Conservation (phyloP, 2,329 filamentous ascomycete species). For the Tolypocladium ovalisporum region DNA sequence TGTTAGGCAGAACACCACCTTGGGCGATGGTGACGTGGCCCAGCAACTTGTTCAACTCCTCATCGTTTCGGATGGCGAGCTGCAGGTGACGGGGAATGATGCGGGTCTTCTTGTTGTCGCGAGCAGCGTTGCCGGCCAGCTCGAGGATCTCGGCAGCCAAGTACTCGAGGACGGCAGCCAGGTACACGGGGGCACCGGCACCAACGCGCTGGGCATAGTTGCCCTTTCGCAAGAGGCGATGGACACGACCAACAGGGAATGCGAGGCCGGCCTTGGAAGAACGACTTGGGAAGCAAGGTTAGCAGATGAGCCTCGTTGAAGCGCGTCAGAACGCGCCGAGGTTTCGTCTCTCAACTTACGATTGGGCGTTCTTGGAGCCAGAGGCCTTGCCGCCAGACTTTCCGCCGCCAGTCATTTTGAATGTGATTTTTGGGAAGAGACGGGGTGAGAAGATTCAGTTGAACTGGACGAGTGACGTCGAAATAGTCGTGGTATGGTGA, state of each 20-base stretch:
- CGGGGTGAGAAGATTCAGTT: background rate
- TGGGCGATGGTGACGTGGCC: slow-evolving; percentile 95
- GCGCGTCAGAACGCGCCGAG: background rate
- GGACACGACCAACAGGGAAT: slow-evolving; percentile 98
- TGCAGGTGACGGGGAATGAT: slow-evolving; percentile 98
- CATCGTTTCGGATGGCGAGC: slow-evolving; percentile 98
- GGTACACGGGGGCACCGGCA: slow-evolving; percentile 95
- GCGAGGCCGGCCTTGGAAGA: slow-evolving; percentile 99
- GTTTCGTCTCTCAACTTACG: slow-evolving; percentile 58
- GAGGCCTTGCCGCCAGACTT: slow-evolving; percentile 99
- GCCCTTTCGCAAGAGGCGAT: slow-evolving; percentile 96
- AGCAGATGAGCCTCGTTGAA: background rate
- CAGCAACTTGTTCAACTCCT: slow-evolving; percentile 98
- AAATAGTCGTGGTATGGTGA: background rate
- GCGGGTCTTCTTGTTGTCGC: slow-evolving; percentile 99
- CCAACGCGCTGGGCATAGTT: slow-evolving; percentile 99
- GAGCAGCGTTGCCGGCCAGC: slow-evolving; percentile 94
- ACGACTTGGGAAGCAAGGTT: slow-evolving; percentile 47
- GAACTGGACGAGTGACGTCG: background rate
- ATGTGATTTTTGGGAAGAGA: slow-evolving; percentile 16
- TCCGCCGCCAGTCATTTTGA: slow-evolving; percentile 99
- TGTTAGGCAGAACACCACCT: slow-evolving; percentile 94
- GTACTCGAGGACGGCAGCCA: slow-evolving; percentile 96
- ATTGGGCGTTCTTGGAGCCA: slow-evolving; percentile 98
- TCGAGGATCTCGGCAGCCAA: slow-evolving; percentile 98